phyloP scores from a whole-genome alignment of 139 green algal species.

The Zygnema cylindricum region DNA sequence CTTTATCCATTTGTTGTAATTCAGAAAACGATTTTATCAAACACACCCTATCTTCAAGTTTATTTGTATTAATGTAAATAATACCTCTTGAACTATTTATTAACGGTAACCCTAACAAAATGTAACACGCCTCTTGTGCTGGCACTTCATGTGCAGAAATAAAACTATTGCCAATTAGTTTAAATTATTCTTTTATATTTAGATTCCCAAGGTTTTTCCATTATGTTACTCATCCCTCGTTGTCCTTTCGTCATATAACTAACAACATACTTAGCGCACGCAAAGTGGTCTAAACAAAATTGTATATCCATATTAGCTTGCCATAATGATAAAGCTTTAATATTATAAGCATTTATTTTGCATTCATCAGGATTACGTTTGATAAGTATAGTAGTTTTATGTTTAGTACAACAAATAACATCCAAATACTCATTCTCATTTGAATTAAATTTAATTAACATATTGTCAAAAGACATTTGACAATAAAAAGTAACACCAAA shows the following conservation, averaged over 20 bases:
- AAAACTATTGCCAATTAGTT: background rate
- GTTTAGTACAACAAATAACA: background rate
- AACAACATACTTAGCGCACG: too few species aligned
- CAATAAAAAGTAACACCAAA: background rate
- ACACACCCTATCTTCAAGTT: background rate
- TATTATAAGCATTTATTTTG: background rate
- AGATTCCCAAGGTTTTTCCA: background rate
- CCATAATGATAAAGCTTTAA: background rate
- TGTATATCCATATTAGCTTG: slow-evolving; percentile 31
- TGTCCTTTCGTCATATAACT: slow-evolving; percentile 15
- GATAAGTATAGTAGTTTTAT: background rate
- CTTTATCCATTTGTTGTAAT: background rate
- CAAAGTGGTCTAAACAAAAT: slow-evolving; percentile 11
- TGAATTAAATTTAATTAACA: background rate
- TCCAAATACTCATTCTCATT: slow-evolving; percentile 2
- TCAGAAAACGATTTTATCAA: background rate
- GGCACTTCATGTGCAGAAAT: background rate
- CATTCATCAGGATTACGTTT: background rate
- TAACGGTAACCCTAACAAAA: slow-evolving; percentile 1
- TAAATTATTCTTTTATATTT: background rate
- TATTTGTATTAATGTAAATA: slow-evolving; percentile 12
- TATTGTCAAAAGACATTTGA: background rate
- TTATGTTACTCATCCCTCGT: background rate
- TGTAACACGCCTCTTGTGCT: slow-evolving; percentile 14
- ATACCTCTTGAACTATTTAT: background rate